Base-by-base conservation (phyloP, 2,329 filamentous ascomycete genomes). In the Cladosporium sp. region DNA sequence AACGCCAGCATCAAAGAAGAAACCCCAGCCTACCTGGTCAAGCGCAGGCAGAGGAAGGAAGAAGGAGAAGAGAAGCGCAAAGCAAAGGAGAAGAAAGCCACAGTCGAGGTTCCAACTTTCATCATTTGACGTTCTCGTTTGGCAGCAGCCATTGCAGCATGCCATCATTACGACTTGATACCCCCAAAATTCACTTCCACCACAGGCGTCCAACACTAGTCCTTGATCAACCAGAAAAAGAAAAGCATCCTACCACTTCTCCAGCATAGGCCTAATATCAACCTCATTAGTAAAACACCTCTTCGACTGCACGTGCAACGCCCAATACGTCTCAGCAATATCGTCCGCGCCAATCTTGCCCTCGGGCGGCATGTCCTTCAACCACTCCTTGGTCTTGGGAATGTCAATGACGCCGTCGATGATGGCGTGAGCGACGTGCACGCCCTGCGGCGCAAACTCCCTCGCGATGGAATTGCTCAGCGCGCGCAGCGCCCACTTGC, bases 291-390 rank as follows among this genome's bases (percentile, higher is more conserved):
- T 93, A 73, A 94, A 96, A 2, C 87, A 87, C 6, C 90, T 91
- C 70, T 86, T 85, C 34, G 89, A 90, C 80, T 97, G 92, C 0
- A 88, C 90, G 74, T 96, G 92, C 72, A 96, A 75, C 74, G 89
- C 82, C 91, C 92, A 96, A 74, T 96, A 96, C 13, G 87, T 86
- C 69, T 96, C 91, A 13, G 92, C 92, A 82, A 96, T 96, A 88
- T 94, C 90, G 69, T 91, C 89, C 10, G 92, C 85, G 67, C 80
- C 88, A 67, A 96, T 86, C 81, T 93, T 94, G 0, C 83, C 86
- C 76, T 89, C 87, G 6, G 84, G 79, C 25, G 82, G 81, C 67
- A 84, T 79, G 46, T 83, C 79, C 74, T 85, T 84, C 64, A 84
- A 74, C 78, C 79, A 88, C 43, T 83, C 84, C 76, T 88, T 89